Evolutionary conservation across 2,329 filamentous ascomycete genomes (phyloP).

Genomic region (Waltergamsia citrina): DNA sequence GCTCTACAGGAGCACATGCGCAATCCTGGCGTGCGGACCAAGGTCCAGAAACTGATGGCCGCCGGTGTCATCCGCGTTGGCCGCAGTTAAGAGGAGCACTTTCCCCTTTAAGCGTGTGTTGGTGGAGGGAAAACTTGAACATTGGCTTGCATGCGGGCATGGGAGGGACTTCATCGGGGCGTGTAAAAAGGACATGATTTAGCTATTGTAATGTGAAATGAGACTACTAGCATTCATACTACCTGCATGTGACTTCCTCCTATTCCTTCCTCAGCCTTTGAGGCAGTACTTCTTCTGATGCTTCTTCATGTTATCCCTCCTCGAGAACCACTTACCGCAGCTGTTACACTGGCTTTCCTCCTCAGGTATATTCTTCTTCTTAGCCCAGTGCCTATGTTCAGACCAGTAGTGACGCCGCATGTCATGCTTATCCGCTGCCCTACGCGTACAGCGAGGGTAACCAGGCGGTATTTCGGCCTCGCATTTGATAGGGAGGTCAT

Average conservation of each 20-base stretch:
- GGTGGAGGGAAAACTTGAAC: not conserved
- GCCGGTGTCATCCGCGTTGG: conserved; percentile 85
- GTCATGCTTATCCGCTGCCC: not conserved
- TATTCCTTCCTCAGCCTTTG: not conserved
- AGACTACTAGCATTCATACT: too few relatives aligned
- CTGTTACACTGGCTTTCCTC: not conserved
- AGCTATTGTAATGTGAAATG: conserved; percentile 1
- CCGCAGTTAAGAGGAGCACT: conserved; percentile 12
- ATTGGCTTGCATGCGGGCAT: not conserved
- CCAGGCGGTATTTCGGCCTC: too few relatives aligned
- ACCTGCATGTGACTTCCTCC: too few relatives aligned
- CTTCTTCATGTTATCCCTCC: conserved; percentile 1
- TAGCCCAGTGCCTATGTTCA: not conserved
- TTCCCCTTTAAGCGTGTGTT: not conserved
- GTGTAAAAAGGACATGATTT: conserved; percentile 1
- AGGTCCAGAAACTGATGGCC: conserved; percentile 91
- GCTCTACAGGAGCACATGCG: conserved; percentile 96
- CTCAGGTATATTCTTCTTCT: not conserved
- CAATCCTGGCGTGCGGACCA: conserved; percentile 74
- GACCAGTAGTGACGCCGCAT: conserved; percentile 1
- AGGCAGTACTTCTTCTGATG: not conserved
- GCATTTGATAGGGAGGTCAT: not conserved
- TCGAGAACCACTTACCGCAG: not conserved
- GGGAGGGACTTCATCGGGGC: not conserved
- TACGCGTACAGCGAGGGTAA: not conserved